Percentiles rank a stretch among this genome's conserved stretches.
Conservation (phyloP, 768 basidiomycete species). For the Boletus patriciae region DNA sequence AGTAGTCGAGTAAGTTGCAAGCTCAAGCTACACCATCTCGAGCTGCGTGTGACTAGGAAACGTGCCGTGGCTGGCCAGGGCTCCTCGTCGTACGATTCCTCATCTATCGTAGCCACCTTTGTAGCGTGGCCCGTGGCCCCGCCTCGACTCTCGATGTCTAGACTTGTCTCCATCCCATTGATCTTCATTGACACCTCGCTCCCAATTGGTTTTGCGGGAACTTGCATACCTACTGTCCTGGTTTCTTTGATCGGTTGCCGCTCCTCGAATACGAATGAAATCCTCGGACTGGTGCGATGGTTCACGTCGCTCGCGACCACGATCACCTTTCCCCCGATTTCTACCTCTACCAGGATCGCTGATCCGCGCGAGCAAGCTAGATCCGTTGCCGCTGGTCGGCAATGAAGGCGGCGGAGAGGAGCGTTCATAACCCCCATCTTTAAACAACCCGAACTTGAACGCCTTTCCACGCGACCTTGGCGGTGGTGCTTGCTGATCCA, state of each 20-base stretch:
- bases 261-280: conserved; percentile 32
- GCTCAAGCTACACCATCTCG: conserved; percentile 1
- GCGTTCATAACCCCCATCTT: conserved; percentile 27
- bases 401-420: conserved; percentile 17
- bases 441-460: conserved; percentile 39
- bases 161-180: conserved; percentile 25
- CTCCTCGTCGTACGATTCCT: not conserved
- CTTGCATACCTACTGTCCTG: conserved; percentile 11
- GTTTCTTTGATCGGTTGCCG: conserved; percentile 22
- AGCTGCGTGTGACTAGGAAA: not conserved
- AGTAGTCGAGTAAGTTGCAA: not conserved
- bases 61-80: not conserved
- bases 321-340: conserved; percentile 4
- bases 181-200: conserved; percentile 19
- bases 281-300: conserved; percentile 3
- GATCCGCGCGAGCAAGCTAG: conserved; percentile 40
- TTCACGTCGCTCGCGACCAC: conserved; percentile 6
- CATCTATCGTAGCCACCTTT: conserved; percentile 44
- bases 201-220: conserved; percentile 13
- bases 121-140: conserved; percentile 45
- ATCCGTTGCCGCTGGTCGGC: conserved; percentile 19
- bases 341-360: conserved; percentile 12
- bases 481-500: conserved; percentile 12
- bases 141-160: conserved; percentile 21
- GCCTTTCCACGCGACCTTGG: conserved; percentile 29